Evolutionary conservation across 352 stramenopile species (phyloP), one percentile per base, ranked within the genome.

Genomic region (Phytophthora pistaciae): DNA sequence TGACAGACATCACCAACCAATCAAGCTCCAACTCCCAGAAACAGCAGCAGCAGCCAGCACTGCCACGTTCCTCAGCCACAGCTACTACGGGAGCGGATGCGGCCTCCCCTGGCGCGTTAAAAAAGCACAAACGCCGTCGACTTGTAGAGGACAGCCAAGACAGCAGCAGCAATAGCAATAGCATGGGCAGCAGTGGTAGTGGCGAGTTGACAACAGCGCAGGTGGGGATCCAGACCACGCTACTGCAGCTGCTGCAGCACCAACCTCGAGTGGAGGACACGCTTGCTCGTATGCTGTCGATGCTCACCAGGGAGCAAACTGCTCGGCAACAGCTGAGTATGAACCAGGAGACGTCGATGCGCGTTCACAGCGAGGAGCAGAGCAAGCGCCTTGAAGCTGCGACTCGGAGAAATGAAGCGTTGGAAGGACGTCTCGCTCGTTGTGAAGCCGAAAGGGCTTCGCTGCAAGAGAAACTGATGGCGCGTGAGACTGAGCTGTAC

Each of bases 1-100:
- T 93, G 21, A 66, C 73, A 0, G 85, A 93, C 54, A 93, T 93
- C 46, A 93, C 85, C n/a, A 93, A 93, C 64, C 75, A 87, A 27
- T 9, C 72, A n/a, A 58, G 33, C 21, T 18, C 27, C 14, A 74
- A 56, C 27, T 57, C 48, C 3, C 67, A 66, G 40, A 56, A 60
- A 57, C 67, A 68, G n/a, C 72, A 74, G 46, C 60, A 76, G 42
- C 68, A 70, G 36, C 18, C 46, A n/a, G 21, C 42, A 27, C 29
- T 38, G 7, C 36, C 73, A 20, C 62, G 42, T n/a, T 48, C 56
- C 5, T 63, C 49, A 20, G 54, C 21, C 27, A 23, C 48, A n/a
- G 50, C 40, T 38, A 58, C 21, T 42, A 48, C 57, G n/a, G 66
- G 57, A 20, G 23, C 20, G 5, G 59, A 60, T 48, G 48, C 25